A percentile compares a stretch with the other conserved stretches of the same genome.
Evolutionary conservation across 208 protist genomes (phyloP).

Genomic region (Spongospora subterranea): DNA sequence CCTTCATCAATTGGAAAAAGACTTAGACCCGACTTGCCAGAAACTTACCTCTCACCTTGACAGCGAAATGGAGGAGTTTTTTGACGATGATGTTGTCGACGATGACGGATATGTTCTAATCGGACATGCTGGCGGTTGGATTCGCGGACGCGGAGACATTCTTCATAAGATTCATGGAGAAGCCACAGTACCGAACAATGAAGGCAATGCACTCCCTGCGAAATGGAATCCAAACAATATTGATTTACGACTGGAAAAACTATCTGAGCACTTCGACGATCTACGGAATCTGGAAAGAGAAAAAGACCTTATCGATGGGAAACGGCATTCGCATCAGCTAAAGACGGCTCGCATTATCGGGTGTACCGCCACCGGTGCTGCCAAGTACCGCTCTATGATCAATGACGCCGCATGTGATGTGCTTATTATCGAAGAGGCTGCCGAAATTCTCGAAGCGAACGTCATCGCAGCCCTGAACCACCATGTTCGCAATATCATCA

Average conservation of each 20-base stretch:
- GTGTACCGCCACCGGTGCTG: background rate
- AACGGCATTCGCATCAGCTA: background rate
- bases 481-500: background rate
- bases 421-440: background rate
- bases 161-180: too few relatives aligned
- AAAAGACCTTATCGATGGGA: background rate
- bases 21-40: background rate
- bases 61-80: background rate
- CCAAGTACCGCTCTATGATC: background rate
- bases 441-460: background rate
- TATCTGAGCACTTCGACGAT: background rate
- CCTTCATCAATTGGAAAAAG: background rate
- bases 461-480: background rate
- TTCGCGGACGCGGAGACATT: background rate
- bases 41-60: background rate
- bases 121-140: background rate
- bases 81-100: background rate
- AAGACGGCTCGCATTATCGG: background rate
- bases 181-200: background rate
- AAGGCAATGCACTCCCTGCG: background rate
- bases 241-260: background rate
- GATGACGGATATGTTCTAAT: background rate
- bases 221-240: background rate
- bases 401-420: background rate
- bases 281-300: background rate